These are phyloP conservation scores for Amesomyces nigricolor DNA, from an alignment of 2,329 filamentous ascomycete species.

Conservation along the genomic window DNA sequence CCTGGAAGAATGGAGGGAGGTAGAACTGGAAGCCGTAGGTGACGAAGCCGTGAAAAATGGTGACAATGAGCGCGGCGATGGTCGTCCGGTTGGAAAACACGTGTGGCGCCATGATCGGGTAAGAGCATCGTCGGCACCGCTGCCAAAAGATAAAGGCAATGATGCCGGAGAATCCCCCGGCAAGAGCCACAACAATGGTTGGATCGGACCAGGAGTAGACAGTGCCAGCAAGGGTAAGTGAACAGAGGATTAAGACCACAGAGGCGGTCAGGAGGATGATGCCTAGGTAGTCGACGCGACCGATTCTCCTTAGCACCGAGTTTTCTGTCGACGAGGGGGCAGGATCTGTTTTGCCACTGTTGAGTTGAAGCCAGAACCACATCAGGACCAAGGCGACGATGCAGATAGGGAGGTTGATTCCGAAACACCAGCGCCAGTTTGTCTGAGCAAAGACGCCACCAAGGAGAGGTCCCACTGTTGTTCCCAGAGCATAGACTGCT, in stretches of 20 bases:
- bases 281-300: slow-evolving; percentile 21
- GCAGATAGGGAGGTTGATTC: slow-evolving; percentile 28
- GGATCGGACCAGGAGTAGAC: slow-evolving; percentile 19
- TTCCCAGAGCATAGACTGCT: slow-evolving; percentile 32
- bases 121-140: slow-evolving; percentile 16
- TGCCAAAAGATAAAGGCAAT: slow-evolving; percentile 22
- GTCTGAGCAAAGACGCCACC: slow-evolving; percentile 26
- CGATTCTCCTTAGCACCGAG: slow-evolving; percentile 12
- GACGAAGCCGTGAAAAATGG: slow-evolving; percentile 36
- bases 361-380: slow-evolving; percentile 25
- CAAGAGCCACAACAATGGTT: slow-evolving; percentile 8
- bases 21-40: slow-evolving; percentile 37
- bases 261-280: slow-evolving; percentile 21
- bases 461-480: slow-evolving; percentile 31
- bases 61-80: slow-evolving; percentile 30
- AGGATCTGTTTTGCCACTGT: slow-evolving; percentile 8
- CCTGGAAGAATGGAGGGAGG: slow-evolving; percentile 43
- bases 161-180: slow-evolving; percentile 14
- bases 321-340: slow-evolving; percentile 1
- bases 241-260: slow-evolving; percentile 24
- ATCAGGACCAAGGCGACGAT: slow-evolving; percentile 22
- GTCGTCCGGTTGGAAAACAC: slow-evolving; percentile 43
- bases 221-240: slow-evolving; percentile 20
- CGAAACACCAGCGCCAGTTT: slow-evolving; percentile 40
- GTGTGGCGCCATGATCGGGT: slow-evolving; percentile 38